Evolutionary conservation across 2,329 filamentous ascomycete species (phyloP), one percentile per base, ranked within the genome.

Genomic region (Domatiomyces catenatus): DNA sequence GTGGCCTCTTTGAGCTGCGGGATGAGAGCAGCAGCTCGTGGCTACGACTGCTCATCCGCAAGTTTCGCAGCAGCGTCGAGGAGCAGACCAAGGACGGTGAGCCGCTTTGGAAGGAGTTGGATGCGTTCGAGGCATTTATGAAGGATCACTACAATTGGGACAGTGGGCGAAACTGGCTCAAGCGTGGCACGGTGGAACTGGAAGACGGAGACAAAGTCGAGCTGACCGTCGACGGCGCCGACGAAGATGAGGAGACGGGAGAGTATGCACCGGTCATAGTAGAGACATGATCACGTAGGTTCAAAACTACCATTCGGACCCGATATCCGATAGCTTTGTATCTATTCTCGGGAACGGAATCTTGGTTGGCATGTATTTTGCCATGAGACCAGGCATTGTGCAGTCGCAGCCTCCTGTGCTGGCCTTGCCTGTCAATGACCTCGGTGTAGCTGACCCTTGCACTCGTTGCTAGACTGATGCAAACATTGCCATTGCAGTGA

Each of bases 161-260:
- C 54, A 53, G 64, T 79, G 36, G 72, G 59, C 50, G 72, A 44
- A 67, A 69, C 17, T 73, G 76, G 55, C 69, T 79, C 18, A 72
- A 72, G 54, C 71, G 69, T 20, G 79, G 79, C 0, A 73, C 80
- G 66, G 56, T 82, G 28, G 71, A 77, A 54, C 60, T 82, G 49
- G 79, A 81, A 60, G 79, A 82, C 59, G 79, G 79, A 15, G 79
- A 82, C 62, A 67, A 71, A 54, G 73, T 82, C 3, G 76, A 79
- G 56, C 69, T 82, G 68, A 76, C 79, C 18, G 65, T 76, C 54
- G 66, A 67, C 18, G 71, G 68, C 12, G 65, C 67, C 42, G 77
- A 80, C 44, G 75, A 77, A 58, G 77, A 81, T 18, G 78, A 82
- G 48, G 79, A 82, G 63, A 73, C 70, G 10, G 79, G 79, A 8